Evolutionary conservation across 176 grass and related monocot genomes (phyloP).

Genomic region (Triticum dicoccoides): DNA sequence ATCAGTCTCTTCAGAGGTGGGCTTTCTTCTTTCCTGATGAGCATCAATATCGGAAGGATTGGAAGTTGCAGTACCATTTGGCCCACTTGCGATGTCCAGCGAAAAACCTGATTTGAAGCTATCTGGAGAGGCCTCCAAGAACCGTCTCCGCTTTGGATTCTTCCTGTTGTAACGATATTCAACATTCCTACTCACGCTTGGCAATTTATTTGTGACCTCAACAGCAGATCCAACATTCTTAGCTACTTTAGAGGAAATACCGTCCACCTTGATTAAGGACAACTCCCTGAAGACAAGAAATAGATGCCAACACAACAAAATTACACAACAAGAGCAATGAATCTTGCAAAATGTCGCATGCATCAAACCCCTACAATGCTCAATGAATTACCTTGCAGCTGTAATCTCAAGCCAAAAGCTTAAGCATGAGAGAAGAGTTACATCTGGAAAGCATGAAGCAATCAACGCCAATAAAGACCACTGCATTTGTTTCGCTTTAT

Average conservation of each 20-base stretch:
- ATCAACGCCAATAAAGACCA: slow-evolving; percentile 88
- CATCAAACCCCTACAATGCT: not conserved
- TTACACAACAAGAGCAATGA: slow-evolving; percentile 32
- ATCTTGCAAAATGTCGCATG: slow-evolving; percentile 32
- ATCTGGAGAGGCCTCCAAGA: slow-evolving; percentile 40
- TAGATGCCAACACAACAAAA: slow-evolving; percentile 29
- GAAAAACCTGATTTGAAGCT: slow-evolving; percentile 37
- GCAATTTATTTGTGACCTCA: slow-evolving; percentile 80
- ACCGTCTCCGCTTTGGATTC: slow-evolving; percentile 80
- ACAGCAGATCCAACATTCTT: slow-evolving; percentile 79
- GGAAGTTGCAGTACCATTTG: slow-evolving; percentile 35
- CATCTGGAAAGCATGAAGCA: slow-evolving; percentile 91
- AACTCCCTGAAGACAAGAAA: slow-evolving; percentile 51
- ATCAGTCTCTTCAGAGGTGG: slow-evolving; percentile 26
- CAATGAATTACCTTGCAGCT: slow-evolving; percentile 60
- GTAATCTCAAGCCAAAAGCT: slow-evolving; percentile 97
- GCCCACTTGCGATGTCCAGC: slow-evolving; percentile 18
- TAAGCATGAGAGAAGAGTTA: slow-evolving; percentile 71
- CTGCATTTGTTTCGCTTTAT: slow-evolving; percentile 77
- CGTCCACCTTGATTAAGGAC: slow-evolving; percentile 67
- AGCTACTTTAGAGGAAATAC: slow-evolving; percentile 65
- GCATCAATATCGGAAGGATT: slow-evolving; percentile 30
- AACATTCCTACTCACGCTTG: slow-evolving; percentile 46
- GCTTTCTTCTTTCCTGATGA: slow-evolving; percentile 46
- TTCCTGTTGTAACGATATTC: slow-evolving; percentile 78